phyloP scores from a whole-genome alignment of 208 protist genomes.

The Acanthamoeba triangularis region DNA sequence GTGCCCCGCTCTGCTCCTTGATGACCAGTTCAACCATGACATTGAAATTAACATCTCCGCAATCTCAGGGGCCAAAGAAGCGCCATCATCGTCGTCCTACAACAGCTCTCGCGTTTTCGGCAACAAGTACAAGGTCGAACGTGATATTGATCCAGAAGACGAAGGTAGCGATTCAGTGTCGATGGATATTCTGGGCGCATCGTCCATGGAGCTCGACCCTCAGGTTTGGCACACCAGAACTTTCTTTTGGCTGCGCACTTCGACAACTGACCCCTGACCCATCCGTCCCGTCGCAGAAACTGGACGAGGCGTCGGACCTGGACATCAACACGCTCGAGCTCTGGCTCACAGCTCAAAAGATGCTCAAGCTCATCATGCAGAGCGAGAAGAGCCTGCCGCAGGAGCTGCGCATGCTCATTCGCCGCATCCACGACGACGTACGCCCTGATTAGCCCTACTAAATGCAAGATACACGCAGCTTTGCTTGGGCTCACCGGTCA shows the following conservation, averaged over 20 bases:
- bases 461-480: too few species aligned
- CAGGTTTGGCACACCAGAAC: not conserved
- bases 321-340: conserved; percentile 72
- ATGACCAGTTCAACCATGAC: not conserved
- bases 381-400: not conserved
- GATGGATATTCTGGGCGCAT: conserved; percentile 2
- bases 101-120: not conserved
- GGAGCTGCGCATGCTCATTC: conserved; percentile 31
- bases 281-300: not conserved
- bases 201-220: conserved; percentile 50
- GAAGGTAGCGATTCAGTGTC: not conserved
- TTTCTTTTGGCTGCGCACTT: not conserved
- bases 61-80: not conserved
- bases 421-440: conserved; percentile 49
- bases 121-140: not conserved
- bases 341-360: conserved; percentile 52
- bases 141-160: not conserved
- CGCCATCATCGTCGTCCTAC: not conserved
- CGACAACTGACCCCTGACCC: not conserved
- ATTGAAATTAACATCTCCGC: too few species aligned
- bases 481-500: too few species aligned
- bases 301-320: conserved; percentile 46
- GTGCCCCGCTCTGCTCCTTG: not conserved
- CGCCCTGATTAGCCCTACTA: too few species aligned
- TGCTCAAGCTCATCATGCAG: conserved; percentile 52